Percentiles rank a stretch among this genome's conserved stretches.
phyloP scores from a whole-genome alignment of 495 filamentous ascomycete species.

The Bacidia gigantensis region DNA sequence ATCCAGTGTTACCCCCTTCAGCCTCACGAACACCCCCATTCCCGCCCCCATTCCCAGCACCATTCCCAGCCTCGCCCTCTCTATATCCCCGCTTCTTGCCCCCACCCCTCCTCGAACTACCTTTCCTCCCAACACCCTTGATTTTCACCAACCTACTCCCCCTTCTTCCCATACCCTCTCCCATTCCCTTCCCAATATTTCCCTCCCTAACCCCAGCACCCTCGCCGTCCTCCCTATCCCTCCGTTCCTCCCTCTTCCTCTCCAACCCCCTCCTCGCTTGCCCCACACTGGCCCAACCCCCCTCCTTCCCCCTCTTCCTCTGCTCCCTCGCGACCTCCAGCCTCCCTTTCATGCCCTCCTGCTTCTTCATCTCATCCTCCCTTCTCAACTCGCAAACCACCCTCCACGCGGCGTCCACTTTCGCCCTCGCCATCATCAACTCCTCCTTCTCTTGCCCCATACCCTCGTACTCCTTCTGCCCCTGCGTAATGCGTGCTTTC shows the following conservation, averaged over 20 bases:
- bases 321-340: constrained; percentile 18
- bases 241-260: constrained; percentile 19
- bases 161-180: constrained; percentile 5
- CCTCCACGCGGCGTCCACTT: constrained; percentile 28
- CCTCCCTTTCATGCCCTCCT: constrained; percentile 21
- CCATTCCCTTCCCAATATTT: constrained; percentile 14
- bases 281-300: constrained; percentile 28
- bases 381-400: constrained; percentile 29
- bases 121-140: not conserved
- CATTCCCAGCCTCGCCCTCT: not conserved
- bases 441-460: constrained; percentile 7
- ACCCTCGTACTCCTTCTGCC: constrained; percentile 17
- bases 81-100: not conserved
- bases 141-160: too few relatives aligned
- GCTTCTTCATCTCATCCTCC: constrained; percentile 23
- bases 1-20: too few relatives aligned
- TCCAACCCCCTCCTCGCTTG: constrained; percentile 23
- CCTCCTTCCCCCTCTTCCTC: constrained; percentile 21
- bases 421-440: constrained; percentile 17
- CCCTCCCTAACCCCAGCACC: constrained; percentile 10
- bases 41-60: not conserved
- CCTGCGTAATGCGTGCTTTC: constrained; percentile 34
- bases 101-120: not conserved
- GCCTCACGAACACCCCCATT: too few relatives aligned
- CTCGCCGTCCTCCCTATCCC: constrained; percentile 12